Conservation (phyloP, 2,329 filamentous ascomycete genomes). For the Verticillium tricorpus region DNA sequence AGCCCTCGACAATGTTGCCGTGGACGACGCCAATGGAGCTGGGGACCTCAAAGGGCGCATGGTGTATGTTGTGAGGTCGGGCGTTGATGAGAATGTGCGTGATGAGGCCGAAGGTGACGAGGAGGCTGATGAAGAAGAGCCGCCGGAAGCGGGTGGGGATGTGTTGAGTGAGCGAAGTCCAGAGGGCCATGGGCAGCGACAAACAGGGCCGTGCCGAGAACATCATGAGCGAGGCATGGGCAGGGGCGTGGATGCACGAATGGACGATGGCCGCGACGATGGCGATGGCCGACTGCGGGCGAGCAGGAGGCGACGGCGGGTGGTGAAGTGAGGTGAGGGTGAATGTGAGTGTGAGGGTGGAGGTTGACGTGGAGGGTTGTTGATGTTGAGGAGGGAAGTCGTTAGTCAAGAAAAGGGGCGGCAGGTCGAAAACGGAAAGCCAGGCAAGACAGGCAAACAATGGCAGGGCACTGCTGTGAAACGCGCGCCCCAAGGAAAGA, state of each 20-base stretch:
- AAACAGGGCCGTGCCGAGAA: not conserved
- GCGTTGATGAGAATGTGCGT: not conserved
- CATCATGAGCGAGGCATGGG: not conserved
- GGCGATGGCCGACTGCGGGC: not conserved
- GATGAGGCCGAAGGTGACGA: constrained; percentile 4
- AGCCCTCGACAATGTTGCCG: constrained; percentile 3
- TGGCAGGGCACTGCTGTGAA: not conserved
- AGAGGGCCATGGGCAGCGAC: not conserved
- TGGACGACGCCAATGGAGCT: constrained; percentile 8
- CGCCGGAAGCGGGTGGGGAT: constrained; percentile 6
- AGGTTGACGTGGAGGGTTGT: not conserved
- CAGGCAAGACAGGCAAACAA: not conserved
- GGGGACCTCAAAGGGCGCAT: constrained; percentile 9
- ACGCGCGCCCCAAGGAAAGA: not conserved
- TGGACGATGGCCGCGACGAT: not conserved
- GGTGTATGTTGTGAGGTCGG: constrained; percentile 2
- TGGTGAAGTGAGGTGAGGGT: not conserved
- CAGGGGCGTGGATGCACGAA: not conserved
- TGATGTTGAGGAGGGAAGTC: not conserved
- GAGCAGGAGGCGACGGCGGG: not conserved
- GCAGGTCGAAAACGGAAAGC: not conserved
- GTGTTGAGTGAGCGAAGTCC: constrained; percentile 5
- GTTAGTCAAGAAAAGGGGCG: not conserved
- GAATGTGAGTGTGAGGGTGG: not conserved
- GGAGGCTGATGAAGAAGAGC: constrained; percentile 1